phyloP scores from a whole-genome alignment of 2,329 filamentous ascomycete genomes.

The Drechslerella coelobrocha region DNA sequence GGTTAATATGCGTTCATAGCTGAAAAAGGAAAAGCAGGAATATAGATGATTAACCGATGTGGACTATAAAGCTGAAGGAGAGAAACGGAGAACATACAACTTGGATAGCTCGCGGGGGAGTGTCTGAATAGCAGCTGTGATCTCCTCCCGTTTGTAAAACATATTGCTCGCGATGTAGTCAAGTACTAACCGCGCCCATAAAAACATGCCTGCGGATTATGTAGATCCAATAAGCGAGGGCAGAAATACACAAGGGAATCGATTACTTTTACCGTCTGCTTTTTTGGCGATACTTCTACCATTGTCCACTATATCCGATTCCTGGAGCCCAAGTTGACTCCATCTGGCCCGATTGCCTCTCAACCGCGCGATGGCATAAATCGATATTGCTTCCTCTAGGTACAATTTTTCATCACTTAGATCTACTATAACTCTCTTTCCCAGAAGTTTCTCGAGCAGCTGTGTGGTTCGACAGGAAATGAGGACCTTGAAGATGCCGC shows the following conservation, averaged over 20 bases:
- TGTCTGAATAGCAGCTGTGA: slow-evolving; percentile 52
- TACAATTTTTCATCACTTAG: slow-evolving; percentile 54
- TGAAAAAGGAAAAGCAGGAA: slow-evolving; percentile 43
- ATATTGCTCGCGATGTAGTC: slow-evolving; percentile 57
- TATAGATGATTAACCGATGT: not conserved
- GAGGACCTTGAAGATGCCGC: slow-evolving; percentile 55
- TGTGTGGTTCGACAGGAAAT: slow-evolving; percentile 54
- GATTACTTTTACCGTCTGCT: slow-evolving; percentile 54
- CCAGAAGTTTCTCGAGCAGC: slow-evolving; percentile 43
- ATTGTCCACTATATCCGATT: slow-evolving; percentile 49
- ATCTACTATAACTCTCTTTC: slow-evolving; percentile 52
- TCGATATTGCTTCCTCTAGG: slow-evolving; percentile 51
- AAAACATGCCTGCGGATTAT: slow-evolving; percentile 60
- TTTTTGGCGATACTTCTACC: slow-evolving; percentile 51
- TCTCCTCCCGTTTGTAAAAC: slow-evolving; percentile 55
- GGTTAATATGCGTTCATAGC: slow-evolving; percentile 56
- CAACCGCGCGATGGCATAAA: slow-evolving; percentile 51
- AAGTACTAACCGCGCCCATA: slow-evolving; percentile 58
- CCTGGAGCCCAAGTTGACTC: slow-evolving; percentile 46
- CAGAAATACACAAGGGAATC: not conserved
- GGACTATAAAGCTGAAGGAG: not conserved
- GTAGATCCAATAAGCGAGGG: not conserved
- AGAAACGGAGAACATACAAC: slow-evolving; percentile 53
- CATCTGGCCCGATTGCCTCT: slow-evolving; percentile 22
- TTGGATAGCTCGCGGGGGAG: slow-evolving; percentile 54